A percentile compares a stretch with the other conserved stretches of the same genome.
phyloP scores from a whole-genome alignment of 768 basidiomycete species.

The Tricholoma furcatifolium region DNA sequence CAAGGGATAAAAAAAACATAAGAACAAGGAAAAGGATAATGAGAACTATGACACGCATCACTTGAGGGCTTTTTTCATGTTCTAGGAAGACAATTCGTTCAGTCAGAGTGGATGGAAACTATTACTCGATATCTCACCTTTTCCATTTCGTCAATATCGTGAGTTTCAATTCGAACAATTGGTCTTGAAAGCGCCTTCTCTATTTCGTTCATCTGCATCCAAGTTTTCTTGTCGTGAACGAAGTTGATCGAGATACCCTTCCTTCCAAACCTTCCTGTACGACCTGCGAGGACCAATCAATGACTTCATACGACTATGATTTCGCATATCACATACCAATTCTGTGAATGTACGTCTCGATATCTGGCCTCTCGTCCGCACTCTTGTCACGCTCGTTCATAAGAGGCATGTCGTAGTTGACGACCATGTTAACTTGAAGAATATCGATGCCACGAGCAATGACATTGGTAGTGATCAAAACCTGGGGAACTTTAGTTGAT shows the following conservation, averaged over 20 bases:
- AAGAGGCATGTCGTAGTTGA: slow-evolving; percentile 95
- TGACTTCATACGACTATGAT: neutral
- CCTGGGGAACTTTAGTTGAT: slow-evolving; percentile 27
- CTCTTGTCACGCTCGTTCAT: slow-evolving; percentile 66
- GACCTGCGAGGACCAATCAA: slow-evolving; percentile 49
- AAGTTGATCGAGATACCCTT: slow-evolving; percentile 98
- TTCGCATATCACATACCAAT: slow-evolving; percentile 62
- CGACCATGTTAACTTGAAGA: slow-evolving; percentile 99
- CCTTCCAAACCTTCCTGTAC: slow-evolving; percentile 96
- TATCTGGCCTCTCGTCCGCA: slow-evolving; percentile 69
- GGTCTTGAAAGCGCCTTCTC: slow-evolving; percentile 73
- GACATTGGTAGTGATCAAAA: slow-evolving; percentile 97
- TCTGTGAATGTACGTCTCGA: slow-evolving; percentile 97
- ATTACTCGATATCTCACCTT: slow-evolving; percentile 47
- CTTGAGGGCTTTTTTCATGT: slow-evolving; percentile 82
- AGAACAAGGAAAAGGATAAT: neutral
- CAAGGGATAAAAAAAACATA: neutral
- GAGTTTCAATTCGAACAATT: slow-evolving; percentile 85
- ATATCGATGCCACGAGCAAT: slow-evolving; percentile 98
- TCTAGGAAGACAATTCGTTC: slow-evolving; percentile 35
- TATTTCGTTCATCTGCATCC: slow-evolving; percentile 88
- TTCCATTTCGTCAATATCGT: slow-evolving; percentile 93
- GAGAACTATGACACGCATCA: slow-evolving; percentile 27
- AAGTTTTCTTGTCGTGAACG: slow-evolving; percentile 87
- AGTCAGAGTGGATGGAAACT: no score